phyloP scores from a whole-genome alignment of 768 basidiomycete genomes.

The Amylocystis lapponica region DNA sequence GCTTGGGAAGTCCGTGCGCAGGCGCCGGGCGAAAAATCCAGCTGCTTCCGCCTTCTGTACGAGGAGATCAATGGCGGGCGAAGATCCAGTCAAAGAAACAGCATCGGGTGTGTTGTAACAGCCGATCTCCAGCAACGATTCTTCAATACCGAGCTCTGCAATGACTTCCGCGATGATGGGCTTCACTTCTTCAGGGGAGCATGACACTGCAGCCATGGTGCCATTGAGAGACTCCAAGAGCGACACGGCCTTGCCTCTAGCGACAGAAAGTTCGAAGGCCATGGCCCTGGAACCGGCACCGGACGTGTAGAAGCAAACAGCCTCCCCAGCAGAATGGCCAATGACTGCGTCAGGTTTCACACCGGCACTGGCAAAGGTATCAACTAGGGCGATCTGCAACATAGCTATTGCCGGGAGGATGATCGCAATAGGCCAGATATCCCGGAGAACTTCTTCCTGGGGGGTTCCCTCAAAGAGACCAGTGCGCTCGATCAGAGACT shows the following conservation, averaged over 20 bases:
- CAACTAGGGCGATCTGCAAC: slow-evolving; percentile 41
- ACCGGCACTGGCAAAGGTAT: slow-evolving; percentile 32
- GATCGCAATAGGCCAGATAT: slow-evolving; percentile 29
- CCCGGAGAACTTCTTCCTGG: slow-evolving; percentile 4
- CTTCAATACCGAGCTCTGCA: slow-evolving; percentile 5
- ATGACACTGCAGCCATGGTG: slow-evolving; percentile 40
- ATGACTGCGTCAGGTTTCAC: slow-evolving; percentile 33
- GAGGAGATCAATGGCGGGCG: slow-evolving; percentile 19
- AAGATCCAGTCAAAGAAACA: slow-evolving; percentile 31
- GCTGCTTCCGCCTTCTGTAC: slow-evolving; percentile 22
- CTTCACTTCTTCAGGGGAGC: slow-evolving; percentile 24
- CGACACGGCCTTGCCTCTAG: slow-evolving; percentile 33
- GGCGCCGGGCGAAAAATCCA: slow-evolving; percentile 31
- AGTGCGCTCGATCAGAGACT: slow-evolving; percentile 29
- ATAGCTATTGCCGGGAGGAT: slow-evolving; percentile 39
- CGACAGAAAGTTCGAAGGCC: slow-evolving; percentile 39
- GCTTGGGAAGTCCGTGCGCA: slow-evolving; percentile 32
- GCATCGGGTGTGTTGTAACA: slow-evolving; percentile 36
- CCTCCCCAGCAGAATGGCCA: slow-evolving; percentile 47
- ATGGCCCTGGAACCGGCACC: slow-evolving; percentile 35
- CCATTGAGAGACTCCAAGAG: slow-evolving; percentile 29
- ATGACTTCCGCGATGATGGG: slow-evolving; percentile 20
- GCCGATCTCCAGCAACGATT: slow-evolving; percentile 30
- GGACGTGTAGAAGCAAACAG: slow-evolving; percentile 37
- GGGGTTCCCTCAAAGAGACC: slow-evolving; percentile 30